Conservation (phyloP, 306 rosid genomes). For the Mimosa bimucronata region DNA sequence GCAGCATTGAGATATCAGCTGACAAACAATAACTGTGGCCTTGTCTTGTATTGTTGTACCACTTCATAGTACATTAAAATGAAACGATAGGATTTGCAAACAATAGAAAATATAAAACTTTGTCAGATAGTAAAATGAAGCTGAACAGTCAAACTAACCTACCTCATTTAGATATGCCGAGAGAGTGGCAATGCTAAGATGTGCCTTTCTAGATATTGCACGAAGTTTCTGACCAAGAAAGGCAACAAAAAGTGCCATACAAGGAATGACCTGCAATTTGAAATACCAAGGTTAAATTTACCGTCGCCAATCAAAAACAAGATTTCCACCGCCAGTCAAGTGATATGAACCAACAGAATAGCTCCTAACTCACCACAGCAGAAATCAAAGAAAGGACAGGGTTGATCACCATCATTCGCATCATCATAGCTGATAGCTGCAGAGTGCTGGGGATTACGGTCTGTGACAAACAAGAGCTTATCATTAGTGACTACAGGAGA, state of each 20-base stretch:
- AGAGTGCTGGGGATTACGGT: conserved; percentile 78
- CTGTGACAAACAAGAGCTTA: conserved; percentile 54
- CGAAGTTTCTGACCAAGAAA: conserved; percentile 74
- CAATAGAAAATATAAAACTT: conserved; percentile 1
- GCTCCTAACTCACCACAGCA: conserved; percentile 62
- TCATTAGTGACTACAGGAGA: conserved; percentile 33
- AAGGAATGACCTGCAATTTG: conserved; percentile 70
- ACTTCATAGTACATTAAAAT: conserved; percentile 20
- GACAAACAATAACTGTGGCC: not conserved
- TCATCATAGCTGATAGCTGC: conserved; percentile 78
- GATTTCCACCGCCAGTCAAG: not conserved
- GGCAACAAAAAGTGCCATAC: conserved; percentile 63
- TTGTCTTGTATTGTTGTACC: not conserved
- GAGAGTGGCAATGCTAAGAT: conserved; percentile 70
- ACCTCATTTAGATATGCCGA: conserved; percentile 93
- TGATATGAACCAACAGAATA: not conserved
- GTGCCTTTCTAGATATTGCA: conserved; percentile 68
- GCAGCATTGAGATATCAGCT: conserved; percentile 18
- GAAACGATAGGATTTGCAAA: conserved; percentile 13
- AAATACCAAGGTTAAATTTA: conserved; percentile 33
- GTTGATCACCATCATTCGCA: conserved; percentile 74
- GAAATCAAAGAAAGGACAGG: conserved; percentile 75
- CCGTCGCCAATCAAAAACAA: conserved; percentile 5
- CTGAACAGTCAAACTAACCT: not conserved
- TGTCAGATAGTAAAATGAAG: not conserved